Percentiles rank a stretch among this genome's conserved stretches.
Conservation (phyloP, 805 yeast genomes). For the Citeromyces nyonsensis region DNA sequence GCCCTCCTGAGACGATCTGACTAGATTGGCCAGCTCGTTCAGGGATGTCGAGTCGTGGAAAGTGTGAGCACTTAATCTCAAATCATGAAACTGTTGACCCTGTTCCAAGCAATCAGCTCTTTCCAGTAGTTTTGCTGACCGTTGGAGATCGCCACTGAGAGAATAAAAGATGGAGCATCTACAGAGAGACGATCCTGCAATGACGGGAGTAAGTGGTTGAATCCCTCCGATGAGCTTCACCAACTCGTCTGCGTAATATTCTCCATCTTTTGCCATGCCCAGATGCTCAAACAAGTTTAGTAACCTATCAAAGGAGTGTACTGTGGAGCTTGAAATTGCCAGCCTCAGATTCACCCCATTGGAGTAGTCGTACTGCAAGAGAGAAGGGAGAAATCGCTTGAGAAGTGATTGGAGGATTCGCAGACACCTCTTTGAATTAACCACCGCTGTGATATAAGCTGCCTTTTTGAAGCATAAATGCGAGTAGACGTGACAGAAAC, state of each 20-base stretch:
- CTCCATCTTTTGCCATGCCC: constrained; percentile 46
- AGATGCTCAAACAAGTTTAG: constrained; percentile 23
- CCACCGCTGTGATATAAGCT: constrained; percentile 14
- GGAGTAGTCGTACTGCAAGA: constrained; percentile 7
- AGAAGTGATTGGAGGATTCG: constrained; percentile 37
- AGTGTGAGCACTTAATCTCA: too few relatives aligned
- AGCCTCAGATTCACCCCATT: constrained; percentile 20
- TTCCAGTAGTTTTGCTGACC: too few relatives aligned
- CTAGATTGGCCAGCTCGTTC: too few relatives aligned
- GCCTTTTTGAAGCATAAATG: constrained; percentile 7
- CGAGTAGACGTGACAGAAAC: constrained; percentile 18
- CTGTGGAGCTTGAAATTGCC: constrained; percentile 5
- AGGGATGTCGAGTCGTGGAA: too few relatives aligned
- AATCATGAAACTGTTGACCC: too few relatives aligned
- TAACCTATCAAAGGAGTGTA: constrained; percentile 20
- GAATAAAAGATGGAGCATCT: too few relatives aligned
- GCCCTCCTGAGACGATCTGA: too few relatives aligned
- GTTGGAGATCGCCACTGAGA: too few relatives aligned
- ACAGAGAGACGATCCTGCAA: too few relatives aligned
- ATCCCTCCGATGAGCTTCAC: not conserved
- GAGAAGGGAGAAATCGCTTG: constrained; percentile 19
- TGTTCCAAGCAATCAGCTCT: too few relatives aligned
- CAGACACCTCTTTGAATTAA: constrained; percentile 29
- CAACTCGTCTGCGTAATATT: constrained; percentile 28
- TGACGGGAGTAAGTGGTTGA: too few relatives aligned